Conservation (phyloP, 805 yeast genomes). For the Saitoella complicata region DNA sequence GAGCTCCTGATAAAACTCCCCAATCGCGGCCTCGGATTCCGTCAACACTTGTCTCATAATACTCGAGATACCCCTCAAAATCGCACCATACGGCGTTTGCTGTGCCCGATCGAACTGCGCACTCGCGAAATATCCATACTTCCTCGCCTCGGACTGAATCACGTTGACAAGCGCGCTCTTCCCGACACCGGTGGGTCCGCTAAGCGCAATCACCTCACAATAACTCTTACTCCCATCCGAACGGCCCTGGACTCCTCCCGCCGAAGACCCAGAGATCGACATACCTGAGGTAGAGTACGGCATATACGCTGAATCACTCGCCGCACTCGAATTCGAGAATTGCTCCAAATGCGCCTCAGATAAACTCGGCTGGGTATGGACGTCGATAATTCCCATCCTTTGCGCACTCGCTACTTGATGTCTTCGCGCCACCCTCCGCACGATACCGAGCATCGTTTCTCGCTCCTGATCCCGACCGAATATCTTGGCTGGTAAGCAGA, state of each 20-base stretch:
- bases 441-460: conserved; percentile 1
- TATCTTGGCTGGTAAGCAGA: conserved; percentile 8
- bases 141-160: conserved; percentile 6
- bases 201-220: conserved; percentile 7
- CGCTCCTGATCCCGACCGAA: conserved; percentile 9
- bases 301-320: not conserved
- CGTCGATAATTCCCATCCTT: not conserved
- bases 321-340: not conserved
- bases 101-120: not conserved
- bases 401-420: not conserved
- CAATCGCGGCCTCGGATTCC: conserved; percentile 4
- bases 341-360: not conserved
- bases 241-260: not conserved
- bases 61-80: conserved; percentile 3
- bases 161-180: conserved; percentile 6
- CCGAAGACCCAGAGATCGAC: not conserved
- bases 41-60: conserved; percentile 10
- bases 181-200: conserved; percentile 12
- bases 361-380: not conserved
- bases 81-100: conserved; percentile 6
- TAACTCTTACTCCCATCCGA: not conserved
- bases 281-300: not conserved
- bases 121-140: conserved; percentile 7
- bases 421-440: conserved; percentile 8
- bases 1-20: not conserved